phyloP scores from a whole-genome alignment of 345 rosid species.

The Camelina sativa region DNA sequence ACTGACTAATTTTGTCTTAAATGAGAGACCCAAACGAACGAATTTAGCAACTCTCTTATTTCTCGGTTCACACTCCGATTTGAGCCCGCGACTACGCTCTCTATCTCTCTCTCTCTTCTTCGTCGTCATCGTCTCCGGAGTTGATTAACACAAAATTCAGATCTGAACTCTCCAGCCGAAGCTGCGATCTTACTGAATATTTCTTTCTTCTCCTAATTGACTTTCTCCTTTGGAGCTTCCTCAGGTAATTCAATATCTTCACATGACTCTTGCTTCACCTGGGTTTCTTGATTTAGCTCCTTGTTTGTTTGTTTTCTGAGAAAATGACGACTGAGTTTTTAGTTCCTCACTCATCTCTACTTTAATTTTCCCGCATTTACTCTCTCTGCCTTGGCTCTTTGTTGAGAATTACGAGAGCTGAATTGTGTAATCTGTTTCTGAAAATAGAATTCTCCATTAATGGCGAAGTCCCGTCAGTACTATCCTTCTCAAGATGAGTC shows the following conservation, averaged over 20 bases:
- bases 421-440: conserved; percentile 28
- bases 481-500: conserved; percentile 59
- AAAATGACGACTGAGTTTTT: too few species aligned
- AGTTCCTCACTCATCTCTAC: not conserved
- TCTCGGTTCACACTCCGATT: conserved; percentile 25
- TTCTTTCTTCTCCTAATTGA: not conserved
- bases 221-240: conserved; percentile 16
- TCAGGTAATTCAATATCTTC: conserved; percentile 36
- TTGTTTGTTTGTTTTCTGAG: too few species aligned
- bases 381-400: conserved; percentile 5
- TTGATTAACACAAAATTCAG: conserved; percentile 36
- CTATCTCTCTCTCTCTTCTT: conserved; percentile 22
- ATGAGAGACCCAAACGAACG: conserved; percentile 15
- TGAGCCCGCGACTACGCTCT: conserved; percentile 6
- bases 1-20: conserved; percentile 37
- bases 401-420: not conserved
- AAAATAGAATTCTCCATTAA: conserved; percentile 28
- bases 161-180: conserved; percentile 42
- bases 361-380: conserved; percentile 19
- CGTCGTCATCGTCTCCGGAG: conserved; percentile 32
- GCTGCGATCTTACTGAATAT: not conserved
- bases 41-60: conserved; percentile 19
- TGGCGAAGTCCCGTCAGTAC: conserved; percentile 74
- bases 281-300: too few species aligned
- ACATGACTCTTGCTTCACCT: not conserved